phyloP scores from a whole-genome alignment of 495 filamentous ascomycete genomes.

The Staphylotrichum longicolle region DNA sequence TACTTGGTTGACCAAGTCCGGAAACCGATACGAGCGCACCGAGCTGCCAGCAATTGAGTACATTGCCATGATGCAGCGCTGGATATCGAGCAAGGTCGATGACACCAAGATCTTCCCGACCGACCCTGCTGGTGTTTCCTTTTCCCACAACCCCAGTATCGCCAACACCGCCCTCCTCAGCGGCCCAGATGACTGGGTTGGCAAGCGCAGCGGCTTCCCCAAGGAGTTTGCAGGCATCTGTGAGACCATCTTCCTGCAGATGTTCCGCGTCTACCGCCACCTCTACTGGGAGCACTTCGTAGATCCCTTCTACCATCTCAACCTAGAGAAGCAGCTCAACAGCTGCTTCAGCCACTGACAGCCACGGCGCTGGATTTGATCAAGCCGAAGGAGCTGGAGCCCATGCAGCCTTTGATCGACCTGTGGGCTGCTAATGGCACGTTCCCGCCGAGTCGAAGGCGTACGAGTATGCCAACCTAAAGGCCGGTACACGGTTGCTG shows the following conservation, averaged over 20 bases:
- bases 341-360: conserved; percentile 92
- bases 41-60: conserved; percentile 80
- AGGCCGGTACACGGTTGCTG: conserved; percentile 43
- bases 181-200: conserved; percentile 69
- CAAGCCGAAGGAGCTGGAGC: conserved; percentile 80
- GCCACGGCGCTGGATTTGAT: conserved; percentile 81
- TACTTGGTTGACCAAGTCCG: conserved; percentile 73
- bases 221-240: conserved; percentile 80
- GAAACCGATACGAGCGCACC: conserved; percentile 51
- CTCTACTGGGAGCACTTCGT: conserved; percentile 81
- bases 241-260: conserved; percentile 90
- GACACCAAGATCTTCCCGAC: conserved; percentile 85
- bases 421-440: conserved; percentile 82
- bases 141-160: conserved; percentile 54
- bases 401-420: conserved; percentile 89
- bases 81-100: conserved; percentile 88
- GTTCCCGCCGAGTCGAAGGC: conserved; percentile 67
- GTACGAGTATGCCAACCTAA: conserved; percentile 55
- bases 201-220: conserved; percentile 85
- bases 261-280: conserved; percentile 95
- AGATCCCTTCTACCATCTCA: conserved; percentile 80
- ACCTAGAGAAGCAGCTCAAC: conserved; percentile 82
- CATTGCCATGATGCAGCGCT: conserved; percentile 87
- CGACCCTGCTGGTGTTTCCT: conserved; percentile 57
- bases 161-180: conserved; percentile 60